Conservation (phyloP, 495 filamentous ascomycete species). For the Geopyxis carbonaria region DNA sequence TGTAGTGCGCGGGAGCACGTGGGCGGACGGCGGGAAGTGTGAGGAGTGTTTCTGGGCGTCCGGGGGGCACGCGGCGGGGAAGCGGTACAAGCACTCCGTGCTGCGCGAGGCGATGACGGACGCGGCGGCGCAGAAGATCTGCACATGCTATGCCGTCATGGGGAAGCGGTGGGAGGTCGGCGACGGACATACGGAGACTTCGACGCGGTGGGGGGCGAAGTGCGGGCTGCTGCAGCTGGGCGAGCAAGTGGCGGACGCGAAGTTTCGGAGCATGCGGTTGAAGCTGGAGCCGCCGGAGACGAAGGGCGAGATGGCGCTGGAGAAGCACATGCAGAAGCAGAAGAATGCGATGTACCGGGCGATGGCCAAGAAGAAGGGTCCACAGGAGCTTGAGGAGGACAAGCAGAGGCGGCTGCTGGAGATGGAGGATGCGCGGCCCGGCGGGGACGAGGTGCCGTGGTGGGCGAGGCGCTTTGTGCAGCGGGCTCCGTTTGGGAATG, state of each 20-base stretch:
- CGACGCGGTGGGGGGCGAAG: slow-evolving; percentile 1
- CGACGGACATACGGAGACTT: no score
- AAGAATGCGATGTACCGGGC: slow-evolving; percentile 5
- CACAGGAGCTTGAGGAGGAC: slow-evolving; percentile 1
- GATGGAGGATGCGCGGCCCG: no score
- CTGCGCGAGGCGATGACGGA: no score
- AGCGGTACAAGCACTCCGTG: no score
- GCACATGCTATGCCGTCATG: no score
- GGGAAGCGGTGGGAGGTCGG: no score
- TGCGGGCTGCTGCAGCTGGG: slow-evolving; percentile 18
- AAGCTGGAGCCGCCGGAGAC: slow-evolving; percentile 3
- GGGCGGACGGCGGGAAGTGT: no score
- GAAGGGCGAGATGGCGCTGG: no score
- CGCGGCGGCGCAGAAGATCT: no score
- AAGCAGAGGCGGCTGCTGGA: slow-evolving; percentile 13
- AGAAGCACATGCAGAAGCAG: slow-evolving; percentile 5
- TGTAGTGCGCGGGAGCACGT: no score
- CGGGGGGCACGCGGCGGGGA: no score
- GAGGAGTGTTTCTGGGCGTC: no score
- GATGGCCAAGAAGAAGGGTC: slow-evolving; percentile 1
- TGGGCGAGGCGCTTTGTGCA: slow-evolving; percentile 23
- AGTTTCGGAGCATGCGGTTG: slow-evolving; percentile 14
- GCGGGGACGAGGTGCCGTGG: slow-evolving; percentile 26
- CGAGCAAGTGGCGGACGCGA: slow-evolving; percentile 18
- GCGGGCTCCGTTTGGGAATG: slow-evolving; percentile 27